Evolutionary conservation across 1,284 basidiomycete genomes (phyloP).

Genomic region (Malassezia yamatoensis): DNA sequence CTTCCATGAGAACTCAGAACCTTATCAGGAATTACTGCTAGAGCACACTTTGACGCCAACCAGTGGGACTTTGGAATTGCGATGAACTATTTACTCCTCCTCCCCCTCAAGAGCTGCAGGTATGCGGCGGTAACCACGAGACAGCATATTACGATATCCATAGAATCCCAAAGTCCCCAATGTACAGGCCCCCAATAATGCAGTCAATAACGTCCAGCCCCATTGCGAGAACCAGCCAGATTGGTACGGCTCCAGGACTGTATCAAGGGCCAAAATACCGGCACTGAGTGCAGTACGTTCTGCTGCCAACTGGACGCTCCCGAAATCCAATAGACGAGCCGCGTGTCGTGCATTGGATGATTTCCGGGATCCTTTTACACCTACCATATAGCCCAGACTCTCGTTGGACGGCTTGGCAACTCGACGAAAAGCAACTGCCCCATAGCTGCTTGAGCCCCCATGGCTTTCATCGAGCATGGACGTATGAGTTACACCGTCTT

Average conservation of each 20-base stretch:
- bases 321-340: conserved; percentile 68
- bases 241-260: conserved; percentile 70
- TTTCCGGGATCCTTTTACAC: conserved; percentile 77
- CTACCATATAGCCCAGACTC: conserved; percentile 62
- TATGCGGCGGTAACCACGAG: conserved; percentile 14
- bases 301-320: conserved; percentile 57
- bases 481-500: conserved; percentile 11
- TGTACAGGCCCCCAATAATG: conserved; percentile 1
- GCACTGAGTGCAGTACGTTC: conserved; percentile 23
- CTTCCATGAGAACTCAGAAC: conserved; percentile 80
- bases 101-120: conserved; percentile 26
- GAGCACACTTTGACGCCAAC: conserved; percentile 48
- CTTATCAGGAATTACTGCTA: conserved; percentile 55
- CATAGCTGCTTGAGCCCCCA: conserved; percentile 31
- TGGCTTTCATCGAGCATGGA: conserved; percentile 29
- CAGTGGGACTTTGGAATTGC: conserved; percentile 49
- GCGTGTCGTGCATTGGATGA: conserved; percentile 59
- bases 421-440: conserved; percentile 31
- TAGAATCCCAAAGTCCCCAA: conserved; percentile 8
- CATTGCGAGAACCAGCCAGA: conserved; percentile 52
- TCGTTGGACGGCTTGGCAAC: conserved; percentile 21
- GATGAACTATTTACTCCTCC: conserved; percentile 35
- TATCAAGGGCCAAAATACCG: conserved; percentile 79
- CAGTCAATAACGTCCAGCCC: conserved; percentile 12
- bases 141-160: conserved; percentile 1